Base-by-base conservation (phyloP, 108 stramenopile genomes). In the Cyclotella cryptica region DNA sequence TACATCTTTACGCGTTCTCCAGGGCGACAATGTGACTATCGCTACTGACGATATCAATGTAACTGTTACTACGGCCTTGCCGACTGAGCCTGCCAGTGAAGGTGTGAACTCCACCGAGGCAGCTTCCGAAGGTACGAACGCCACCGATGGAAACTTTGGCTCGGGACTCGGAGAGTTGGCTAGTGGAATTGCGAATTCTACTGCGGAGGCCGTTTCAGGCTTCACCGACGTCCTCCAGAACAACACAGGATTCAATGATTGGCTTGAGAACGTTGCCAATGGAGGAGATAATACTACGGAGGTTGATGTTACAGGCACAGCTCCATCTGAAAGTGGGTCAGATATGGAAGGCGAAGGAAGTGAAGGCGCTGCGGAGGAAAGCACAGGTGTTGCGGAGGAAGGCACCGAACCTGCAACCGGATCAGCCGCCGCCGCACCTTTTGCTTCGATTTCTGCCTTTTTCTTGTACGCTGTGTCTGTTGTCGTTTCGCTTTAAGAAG, bases 131-230 rank as follows among this genome's bases (percentile, higher is more conserved):
- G 26, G 14, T 58, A 22, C 24, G 21, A 58, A 58, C 57, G 57
- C 13, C 24, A 58, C 57, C 57, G 26, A 58, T 8, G 49, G 49
- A 51, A 8, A 8, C 19, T 51, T 51, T 8, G 49, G 49, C 3
- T 17, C 17, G n/a, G 49, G n/a, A 51, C 1, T 51, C 3, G 49
- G 8, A 28, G 57, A 58, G 3, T 24, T 6, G 24, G 21, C 22
- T 24, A 27, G 26, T 15, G 57, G 27, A 5, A 22, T 28, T 58
- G 57, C 27, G 24, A 58, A 58, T 28, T 3, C 57, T 3, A 58
- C 57, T 28, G 26, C 13, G 1, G 57, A 58, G 18, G 57, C 57
- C 21, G 57, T 58, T 58, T 58, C 57, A 27, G 57, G 57, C 22
- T 3, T 58, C 27, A 22, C 22, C 1, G 57, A 58, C 8, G 8